Evolutionary conservation across 2,329 filamentous ascomycete genomes (phyloP).

Genomic region (Nemania serpens): DNA sequence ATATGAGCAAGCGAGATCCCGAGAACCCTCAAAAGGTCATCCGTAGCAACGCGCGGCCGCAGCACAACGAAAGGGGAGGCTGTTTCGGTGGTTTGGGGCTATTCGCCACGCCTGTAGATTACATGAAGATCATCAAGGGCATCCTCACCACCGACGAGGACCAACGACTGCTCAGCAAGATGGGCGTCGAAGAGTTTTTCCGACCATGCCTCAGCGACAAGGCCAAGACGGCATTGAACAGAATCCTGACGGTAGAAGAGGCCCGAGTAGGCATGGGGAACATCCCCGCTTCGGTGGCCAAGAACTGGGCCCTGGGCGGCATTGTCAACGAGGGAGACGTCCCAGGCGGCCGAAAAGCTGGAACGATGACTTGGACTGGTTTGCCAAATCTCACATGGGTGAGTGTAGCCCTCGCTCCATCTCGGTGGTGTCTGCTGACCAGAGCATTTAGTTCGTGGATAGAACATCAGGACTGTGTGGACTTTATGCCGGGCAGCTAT

Average conservation of each 20-base stretch:
- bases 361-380: conserved; percentile 32
- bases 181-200: conserved; percentile 28
- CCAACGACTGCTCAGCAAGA: conserved; percentile 15
- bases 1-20: conserved; percentile 33
- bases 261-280: conserved; percentile 28
- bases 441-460: conserved; percentile 25
- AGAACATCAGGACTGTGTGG: conserved; percentile 29
- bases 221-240: conserved; percentile 27
- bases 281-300: conserved; percentile 16
- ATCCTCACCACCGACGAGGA: conserved; percentile 25
- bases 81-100: conserved; percentile 31
- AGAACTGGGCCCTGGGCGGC: conserved; percentile 30
- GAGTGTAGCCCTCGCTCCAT: background rate
- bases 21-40: conserved; percentile 16
- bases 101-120: conserved; percentile 28
- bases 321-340: conserved; percentile 31
- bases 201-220: conserved; percentile 25
- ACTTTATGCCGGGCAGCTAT: conserved; percentile 30
- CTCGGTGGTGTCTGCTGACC: conserved; percentile 11
- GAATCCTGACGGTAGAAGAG: conserved; percentile 16
- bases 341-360: conserved; percentile 27
- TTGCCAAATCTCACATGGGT: conserved; percentile 31
- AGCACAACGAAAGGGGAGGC: conserved; percentile 28
- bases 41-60: conserved; percentile 25
- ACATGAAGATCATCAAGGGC: conserved; percentile 26